Percentiles rank a stretch among this genome's conserved stretches.
Conservation (phyloP, 805 yeast species). For the Isabelozyma heimii region DNA sequence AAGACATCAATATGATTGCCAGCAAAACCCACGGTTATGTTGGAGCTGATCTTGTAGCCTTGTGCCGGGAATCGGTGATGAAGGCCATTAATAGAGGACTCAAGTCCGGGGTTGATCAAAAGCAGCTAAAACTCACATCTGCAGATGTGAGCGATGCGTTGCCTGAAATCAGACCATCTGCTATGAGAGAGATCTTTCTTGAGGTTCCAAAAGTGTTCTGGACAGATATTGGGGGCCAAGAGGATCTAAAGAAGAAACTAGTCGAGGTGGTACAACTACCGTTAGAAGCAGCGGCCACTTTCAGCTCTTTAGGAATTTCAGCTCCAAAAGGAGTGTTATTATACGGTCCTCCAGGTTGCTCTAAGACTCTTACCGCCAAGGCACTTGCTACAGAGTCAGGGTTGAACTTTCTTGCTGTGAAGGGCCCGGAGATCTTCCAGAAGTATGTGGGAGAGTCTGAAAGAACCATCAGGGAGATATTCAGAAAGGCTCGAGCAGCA, state of each 20-base stretch:
- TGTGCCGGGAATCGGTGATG: conserved; percentile 87
- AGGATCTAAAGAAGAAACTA: conserved; percentile 72
- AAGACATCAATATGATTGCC: conserved; percentile 63
- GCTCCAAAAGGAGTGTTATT: conserved; percentile 92
- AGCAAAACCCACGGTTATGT: conserved; percentile 92
- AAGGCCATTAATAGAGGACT: conserved; percentile 68
- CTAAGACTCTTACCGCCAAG: conserved; percentile 91
- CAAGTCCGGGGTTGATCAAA: conserved; percentile 17
- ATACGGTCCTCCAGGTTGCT: conserved; percentile 99
- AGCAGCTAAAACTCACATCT: conserved; percentile 44
- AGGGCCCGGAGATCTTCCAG: conserved; percentile 94
- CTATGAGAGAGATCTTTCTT: conserved; percentile 91
- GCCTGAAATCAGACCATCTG: conserved; percentile 86
- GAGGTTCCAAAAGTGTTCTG: conserved; percentile 94
- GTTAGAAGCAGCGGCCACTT: conserved; percentile 74
- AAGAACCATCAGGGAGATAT: conserved; percentile 87
- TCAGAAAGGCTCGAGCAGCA: conserved; percentile 91
- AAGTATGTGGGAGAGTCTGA: conserved; percentile 97
- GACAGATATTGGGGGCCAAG: conserved; percentile 96
- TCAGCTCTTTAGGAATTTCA: conserved; percentile 70
- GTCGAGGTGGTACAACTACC: conserved; percentile 93
- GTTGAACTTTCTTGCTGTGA: conserved; percentile 87
- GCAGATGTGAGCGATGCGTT: conserved; percentile 70
- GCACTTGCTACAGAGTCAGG: conserved; percentile 96
- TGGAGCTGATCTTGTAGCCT: conserved; percentile 90